Conservation (phyloP, 2,329 filamentous ascomycete genomes). For the Escovopsis sp. region DNA sequence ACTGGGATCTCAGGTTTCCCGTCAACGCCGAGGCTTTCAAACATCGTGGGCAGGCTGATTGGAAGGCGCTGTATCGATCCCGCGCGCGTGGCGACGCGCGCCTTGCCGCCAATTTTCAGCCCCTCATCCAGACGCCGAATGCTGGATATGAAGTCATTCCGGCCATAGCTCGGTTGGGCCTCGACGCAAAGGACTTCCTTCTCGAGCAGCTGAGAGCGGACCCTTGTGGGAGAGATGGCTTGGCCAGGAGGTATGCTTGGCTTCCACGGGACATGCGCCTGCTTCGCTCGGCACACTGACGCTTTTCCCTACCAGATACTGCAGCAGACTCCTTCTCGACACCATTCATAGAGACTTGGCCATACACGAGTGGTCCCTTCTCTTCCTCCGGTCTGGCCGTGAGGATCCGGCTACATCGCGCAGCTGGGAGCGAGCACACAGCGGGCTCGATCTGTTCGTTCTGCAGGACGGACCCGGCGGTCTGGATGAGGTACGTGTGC, state of each 20-base stretch:
- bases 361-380: conserved; percentile 57
- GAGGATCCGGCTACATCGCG: conserved; percentile 1
- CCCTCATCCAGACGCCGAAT: conserved; percentile 57
- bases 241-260: conserved; percentile 49
- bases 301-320: conserved; percentile 41
- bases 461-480: conserved; percentile 59
- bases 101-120: conserved; percentile 43
- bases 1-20: conserved; percentile 58
- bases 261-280: not conserved
- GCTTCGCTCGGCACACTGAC: conserved; percentile 1
- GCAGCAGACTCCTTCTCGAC: conserved; percentile 57
- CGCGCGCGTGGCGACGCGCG: conserved; percentile 37
- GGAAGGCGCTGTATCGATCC: conserved; percentile 53
- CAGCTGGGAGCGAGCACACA: conserved; percentile 56
- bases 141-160: too few species aligned
- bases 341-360: conserved; percentile 70
- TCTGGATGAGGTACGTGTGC: conserved; percentile 45
- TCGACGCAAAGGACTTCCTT: conserved; percentile 79
- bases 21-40: too few species aligned
- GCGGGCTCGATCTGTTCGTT: conserved; percentile 81
- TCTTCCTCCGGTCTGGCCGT: conserved; percentile 8
- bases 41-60: conserved; percentile 44
- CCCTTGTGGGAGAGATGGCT: conserved; percentile 50
- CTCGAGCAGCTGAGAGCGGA: conserved; percentile 46
- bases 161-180: conserved; percentile 60